Conservation (phyloP, 1,139 yeast species). For the Diutina pseudorugosa region DNA sequence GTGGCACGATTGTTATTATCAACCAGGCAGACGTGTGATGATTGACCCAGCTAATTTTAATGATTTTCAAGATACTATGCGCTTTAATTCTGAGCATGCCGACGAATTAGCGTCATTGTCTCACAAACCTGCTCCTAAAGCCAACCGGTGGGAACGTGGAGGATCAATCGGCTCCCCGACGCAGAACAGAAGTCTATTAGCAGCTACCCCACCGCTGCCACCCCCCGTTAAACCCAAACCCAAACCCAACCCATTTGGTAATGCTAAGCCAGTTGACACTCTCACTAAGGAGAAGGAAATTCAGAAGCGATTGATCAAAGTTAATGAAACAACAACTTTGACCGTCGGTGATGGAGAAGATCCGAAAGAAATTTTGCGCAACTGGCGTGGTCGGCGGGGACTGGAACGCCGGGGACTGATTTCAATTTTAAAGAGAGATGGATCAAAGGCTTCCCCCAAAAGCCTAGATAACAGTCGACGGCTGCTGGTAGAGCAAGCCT, state of each 20-base stretch:
- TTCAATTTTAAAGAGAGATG: background rate
- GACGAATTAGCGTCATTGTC: slow-evolving; percentile 10
- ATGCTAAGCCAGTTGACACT: slow-evolving; percentile 40
- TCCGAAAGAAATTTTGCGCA: background rate
- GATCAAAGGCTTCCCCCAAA: background rate
- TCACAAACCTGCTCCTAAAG: background rate
- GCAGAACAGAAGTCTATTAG: background rate
- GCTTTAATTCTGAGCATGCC: slow-evolving; percentile 26
- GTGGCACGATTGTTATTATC: slow-evolving; percentile 34
- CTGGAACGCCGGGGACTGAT: background rate
- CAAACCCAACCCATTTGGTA: slow-evolving; percentile 38
- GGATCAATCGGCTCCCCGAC: background rate
- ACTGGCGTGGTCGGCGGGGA: background rate
- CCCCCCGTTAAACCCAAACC: background rate
- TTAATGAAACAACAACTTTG: slow-evolving; percentile 49
- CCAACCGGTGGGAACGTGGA: background rate
- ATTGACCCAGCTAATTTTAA: slow-evolving; percentile 35
- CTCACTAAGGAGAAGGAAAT: slow-evolving; percentile 32
- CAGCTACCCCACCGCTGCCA: background rate
- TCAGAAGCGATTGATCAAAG: slow-evolving; percentile 33
- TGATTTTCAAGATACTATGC: slow-evolving; percentile 35
- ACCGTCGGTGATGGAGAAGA: slow-evolving; percentile 21
- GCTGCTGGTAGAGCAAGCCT: background rate
- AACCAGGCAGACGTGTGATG: slow-evolving; percentile 26
- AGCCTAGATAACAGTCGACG: background rate